These are phyloP conservation scores for Cadophora sp. DNA, from an alignment of 2,329 filamentous ascomycete species.

Conservation along the genomic window DNA sequence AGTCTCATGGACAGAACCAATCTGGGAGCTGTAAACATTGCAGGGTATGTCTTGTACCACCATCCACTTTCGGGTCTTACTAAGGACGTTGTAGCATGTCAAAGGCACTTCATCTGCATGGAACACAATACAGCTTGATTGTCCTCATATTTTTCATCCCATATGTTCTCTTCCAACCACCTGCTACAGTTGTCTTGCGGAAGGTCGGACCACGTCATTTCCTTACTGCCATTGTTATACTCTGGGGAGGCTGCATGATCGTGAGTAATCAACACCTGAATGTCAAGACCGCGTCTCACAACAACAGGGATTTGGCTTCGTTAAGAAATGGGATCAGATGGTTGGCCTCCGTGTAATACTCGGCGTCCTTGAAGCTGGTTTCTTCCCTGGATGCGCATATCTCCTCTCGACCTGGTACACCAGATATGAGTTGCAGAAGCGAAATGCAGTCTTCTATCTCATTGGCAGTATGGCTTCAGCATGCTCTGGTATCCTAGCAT, in stretches of 20 bases:
- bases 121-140: conserved; percentile 25
- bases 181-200: conserved; percentile 72
- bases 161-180: conserved; percentile 75
- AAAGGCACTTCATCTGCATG: conserved; percentile 27
- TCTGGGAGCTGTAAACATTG: conserved; percentile 74
- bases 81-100: conserved; percentile 30
- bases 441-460: conserved; percentile 73
- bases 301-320: conserved; percentile 45
- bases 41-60: conserved; percentile 54
- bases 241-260: conserved; percentile 54
- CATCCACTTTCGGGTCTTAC: conserved; percentile 6
- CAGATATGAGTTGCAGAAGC: conserved; percentile 70
- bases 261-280: conserved; percentile 30
- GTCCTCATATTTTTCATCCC: conserved; percentile 73
- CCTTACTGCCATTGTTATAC: conserved; percentile 54
- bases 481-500: conserved; percentile 73
- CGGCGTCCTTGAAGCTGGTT: conserved; percentile 41
- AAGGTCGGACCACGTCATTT: conserved; percentile 68
- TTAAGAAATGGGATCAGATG: conserved; percentile 39
- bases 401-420: conserved; percentile 51
- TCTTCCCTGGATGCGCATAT: conserved; percentile 50
- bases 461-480: conserved; percentile 70
- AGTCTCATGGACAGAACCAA: conserved; percentile 83
- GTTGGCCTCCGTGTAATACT: conserved; percentile 40
- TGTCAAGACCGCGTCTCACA: conserved; percentile 11